Conservation (phyloP, 2,329 filamentous ascomycete species). For the Sclerotinia subarctica region DNA sequence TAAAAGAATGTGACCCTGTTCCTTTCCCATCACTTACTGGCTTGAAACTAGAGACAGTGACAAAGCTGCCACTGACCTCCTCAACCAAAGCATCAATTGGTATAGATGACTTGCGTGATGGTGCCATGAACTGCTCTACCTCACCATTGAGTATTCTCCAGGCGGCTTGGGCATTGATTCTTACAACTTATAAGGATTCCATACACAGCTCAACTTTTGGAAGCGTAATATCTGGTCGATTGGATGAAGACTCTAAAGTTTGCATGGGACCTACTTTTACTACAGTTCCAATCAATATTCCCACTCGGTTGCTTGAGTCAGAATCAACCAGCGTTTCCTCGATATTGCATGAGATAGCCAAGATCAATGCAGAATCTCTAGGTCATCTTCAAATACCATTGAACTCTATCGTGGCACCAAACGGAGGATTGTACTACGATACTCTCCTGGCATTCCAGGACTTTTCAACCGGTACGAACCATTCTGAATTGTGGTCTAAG, state of each 20-base stretch:
- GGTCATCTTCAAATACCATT: constrained; percentile 11
- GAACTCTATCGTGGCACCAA: constrained; percentile 9
- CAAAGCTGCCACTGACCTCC: background rate
- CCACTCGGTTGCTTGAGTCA: background rate
- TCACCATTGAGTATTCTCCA: constrained; percentile 10
- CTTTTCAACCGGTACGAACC: background rate
- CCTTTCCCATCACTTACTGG: constrained; percentile 10
- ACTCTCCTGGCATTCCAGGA: constrained; percentile 15
- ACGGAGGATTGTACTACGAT: constrained; percentile 12
- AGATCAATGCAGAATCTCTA: constrained; percentile 3
- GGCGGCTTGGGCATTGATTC: constrained; percentile 15
- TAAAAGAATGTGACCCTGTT: constrained; percentile 7
- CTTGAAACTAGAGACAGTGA: background rate
- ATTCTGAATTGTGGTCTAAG: constrained; percentile 8
- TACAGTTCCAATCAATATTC: constrained; percentile 14
- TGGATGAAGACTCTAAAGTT: constrained; percentile 7
- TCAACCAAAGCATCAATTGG: constrained; percentile 1
- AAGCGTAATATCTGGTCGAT: constrained; percentile 12
- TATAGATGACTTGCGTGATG: background rate
- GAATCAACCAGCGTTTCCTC: background rate
- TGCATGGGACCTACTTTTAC: constrained; percentile 10
- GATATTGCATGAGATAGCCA: background rate
- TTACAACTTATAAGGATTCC: constrained; percentile 6
- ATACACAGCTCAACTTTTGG: constrained; percentile 11
- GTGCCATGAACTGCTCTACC: constrained; percentile 10